Conservation (phyloP, 2,329 filamentous ascomycete species). For the Trichoderma brevicompactum region DNA sequence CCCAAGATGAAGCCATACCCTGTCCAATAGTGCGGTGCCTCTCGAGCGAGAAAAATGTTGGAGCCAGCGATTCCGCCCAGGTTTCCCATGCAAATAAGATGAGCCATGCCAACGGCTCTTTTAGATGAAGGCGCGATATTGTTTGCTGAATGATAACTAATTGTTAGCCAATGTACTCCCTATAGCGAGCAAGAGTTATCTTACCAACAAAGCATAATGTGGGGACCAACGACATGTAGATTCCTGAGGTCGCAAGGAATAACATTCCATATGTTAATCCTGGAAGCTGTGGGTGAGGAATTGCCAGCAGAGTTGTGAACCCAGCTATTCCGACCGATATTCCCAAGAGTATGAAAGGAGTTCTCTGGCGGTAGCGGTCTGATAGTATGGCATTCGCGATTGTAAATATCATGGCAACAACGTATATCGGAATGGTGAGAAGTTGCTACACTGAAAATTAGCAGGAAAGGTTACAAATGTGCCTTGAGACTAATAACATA, state of each 20-base stretch:
- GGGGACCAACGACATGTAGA: background rate
- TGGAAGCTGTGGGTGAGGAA: background rate
- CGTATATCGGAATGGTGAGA: conserved; percentile 19
- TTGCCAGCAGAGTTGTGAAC: background rate
- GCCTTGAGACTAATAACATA: too few species aligned
- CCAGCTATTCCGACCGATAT: background rate
- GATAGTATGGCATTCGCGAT: background rate
- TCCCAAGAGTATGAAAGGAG: conserved; percentile 4
- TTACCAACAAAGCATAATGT: background rate
- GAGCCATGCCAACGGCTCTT: conserved; percentile 3
- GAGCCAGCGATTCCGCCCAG: conserved; percentile 9
- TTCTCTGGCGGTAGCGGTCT: conserved; percentile 8
- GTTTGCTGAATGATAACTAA: background rate
- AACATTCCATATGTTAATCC: background rate
- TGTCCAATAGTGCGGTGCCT: conserved; percentile 13
- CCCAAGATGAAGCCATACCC: conserved; percentile 9
- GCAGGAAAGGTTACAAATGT: background rate
- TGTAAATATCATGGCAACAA: conserved; percentile 13
- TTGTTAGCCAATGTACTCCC: background rate
- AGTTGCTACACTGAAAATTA: conserved; percentile 6
- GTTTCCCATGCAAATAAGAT: conserved; percentile 7
- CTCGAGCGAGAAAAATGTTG: background rate
- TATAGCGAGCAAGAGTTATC: background rate
- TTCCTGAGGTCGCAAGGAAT: background rate
- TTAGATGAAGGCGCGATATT: background rate